Percentiles rank a stretch among this genome's conserved stretches.
Evolutionary conservation across 164 flowering plant genomes (phyloP).

Genomic region (Umbellularia californica): DNA sequence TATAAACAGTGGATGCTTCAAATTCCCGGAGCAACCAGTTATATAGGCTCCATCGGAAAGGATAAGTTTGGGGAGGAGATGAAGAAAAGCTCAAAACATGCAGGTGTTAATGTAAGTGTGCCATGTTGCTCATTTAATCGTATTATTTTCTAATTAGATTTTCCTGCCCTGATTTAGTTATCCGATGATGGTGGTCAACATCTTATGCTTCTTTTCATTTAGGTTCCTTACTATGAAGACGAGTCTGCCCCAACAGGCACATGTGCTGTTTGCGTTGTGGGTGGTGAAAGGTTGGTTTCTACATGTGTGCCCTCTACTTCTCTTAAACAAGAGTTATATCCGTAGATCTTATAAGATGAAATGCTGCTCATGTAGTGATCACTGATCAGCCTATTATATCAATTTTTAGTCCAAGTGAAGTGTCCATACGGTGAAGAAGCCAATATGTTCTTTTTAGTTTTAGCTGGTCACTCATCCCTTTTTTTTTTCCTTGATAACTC

Average conservation of each 20-base stretch:
- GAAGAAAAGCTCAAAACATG: constrained; percentile 62
- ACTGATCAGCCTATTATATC: too few relatives aligned
- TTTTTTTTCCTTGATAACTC: not conserved
- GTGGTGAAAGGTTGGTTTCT: constrained; percentile 83
- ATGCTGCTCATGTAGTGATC: too few relatives aligned
- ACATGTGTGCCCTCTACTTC: not conserved
- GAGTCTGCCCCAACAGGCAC: constrained; percentile 87
- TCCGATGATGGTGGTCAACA: not conserved
- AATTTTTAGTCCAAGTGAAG: too few relatives aligned
- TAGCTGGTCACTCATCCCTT: too few relatives aligned
- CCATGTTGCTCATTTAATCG: not conserved
- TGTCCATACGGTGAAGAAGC: too few relatives aligned
- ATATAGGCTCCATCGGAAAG: constrained; percentile 90
- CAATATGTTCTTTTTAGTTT: too few relatives aligned
- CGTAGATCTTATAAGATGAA: too few relatives aligned
- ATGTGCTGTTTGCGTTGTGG: constrained; percentile 94
- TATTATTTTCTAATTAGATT: not conserved
- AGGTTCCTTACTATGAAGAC: constrained; percentile 92
- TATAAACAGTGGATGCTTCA: constrained; percentile 93
- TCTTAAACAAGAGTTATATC: too few relatives aligned
- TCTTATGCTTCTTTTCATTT: constrained; percentile 3
- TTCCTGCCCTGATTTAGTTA: not conserved
- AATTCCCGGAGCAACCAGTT: constrained; percentile 88
- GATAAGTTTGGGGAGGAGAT: constrained; percentile 97
- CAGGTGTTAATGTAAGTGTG: constrained; percentile 80